Evolutionary conservation across 2,329 filamentous ascomycete genomes (phyloP), one percentile per base, ranked within the genome.

Genomic region (Diaporthe australafricana): DNA sequence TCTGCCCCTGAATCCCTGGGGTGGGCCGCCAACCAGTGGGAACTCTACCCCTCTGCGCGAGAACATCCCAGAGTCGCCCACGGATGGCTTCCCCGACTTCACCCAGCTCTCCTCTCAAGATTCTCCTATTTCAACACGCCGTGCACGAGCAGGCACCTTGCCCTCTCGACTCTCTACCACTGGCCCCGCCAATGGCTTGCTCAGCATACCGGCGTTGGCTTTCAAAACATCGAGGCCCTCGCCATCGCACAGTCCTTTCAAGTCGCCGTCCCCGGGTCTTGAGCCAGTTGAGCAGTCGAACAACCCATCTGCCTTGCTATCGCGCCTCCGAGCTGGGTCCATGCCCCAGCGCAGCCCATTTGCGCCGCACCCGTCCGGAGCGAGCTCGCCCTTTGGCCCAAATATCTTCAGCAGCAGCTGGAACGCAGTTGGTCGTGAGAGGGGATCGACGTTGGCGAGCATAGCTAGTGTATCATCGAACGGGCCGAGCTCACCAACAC

Each of bases 11-110:
- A 90, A 92, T 79, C 92, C 93, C 53, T 98, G 96, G 96, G 95
- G 95, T 87, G 96, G 96, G 14, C 96, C 96, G 76, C 96, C 96
- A 62, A 98, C 96, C 70, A 98, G 96, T 81, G 96, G 96, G 75
- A 96, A 98, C 82, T 98, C 96, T 25, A 98, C 96, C 52, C 96
- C 96, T 77, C 89, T 99, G 66, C 94, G 96, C 79, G 96, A 98
- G 85, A 98, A 96, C 76, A 98, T 99, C 74, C 95, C 96, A 75
- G 96, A 99, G 84, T 98, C 96, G 45, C 96, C 96, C 40, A 96
- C 93, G 76, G 96, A 98, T 84, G 96, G 94, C 76, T 98, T 98
- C 78, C 95, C 96, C 72, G 95, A 98, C 82, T 94, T 98, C 80
- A 89, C 93, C 75, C 90, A 91, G 77, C 87, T 93, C 52, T 88